A percentile compares a stretch with the other conserved stretches of the same genome.
Evolutionary conservation across 148 eudicot species (phyloP).

Genomic region (Cornus kousa): DNA sequence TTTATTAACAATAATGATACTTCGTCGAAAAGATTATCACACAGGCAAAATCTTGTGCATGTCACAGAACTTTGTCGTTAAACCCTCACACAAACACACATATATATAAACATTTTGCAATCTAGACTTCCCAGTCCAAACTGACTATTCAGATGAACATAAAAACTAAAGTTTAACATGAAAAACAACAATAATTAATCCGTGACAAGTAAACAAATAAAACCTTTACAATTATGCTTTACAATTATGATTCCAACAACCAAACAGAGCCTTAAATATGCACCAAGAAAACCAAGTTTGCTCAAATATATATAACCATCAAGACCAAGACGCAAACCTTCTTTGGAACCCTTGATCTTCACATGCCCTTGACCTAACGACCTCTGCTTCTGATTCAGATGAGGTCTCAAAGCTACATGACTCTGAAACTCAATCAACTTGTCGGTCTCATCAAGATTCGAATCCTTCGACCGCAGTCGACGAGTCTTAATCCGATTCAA

Average conservation of each 20-base stretch:
- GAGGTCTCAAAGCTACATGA: conserved; percentile 21
- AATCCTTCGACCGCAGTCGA: conserved; percentile 19
- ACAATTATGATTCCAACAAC: background rate
- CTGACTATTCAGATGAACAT: background rate
- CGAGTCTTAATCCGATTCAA: conserved; percentile 66
- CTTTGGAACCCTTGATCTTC: conserved; percentile 23
- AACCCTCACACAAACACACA: background rate
- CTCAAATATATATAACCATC: background rate
- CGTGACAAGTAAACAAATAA: background rate
- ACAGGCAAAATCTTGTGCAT: background rate
- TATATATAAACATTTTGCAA: background rate
- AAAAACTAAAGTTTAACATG: background rate
- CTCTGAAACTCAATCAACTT: conserved; percentile 17
- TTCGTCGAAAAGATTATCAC: background rate
- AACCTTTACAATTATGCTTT: background rate
- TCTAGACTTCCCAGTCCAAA: background rate
- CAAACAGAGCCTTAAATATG: background rate
- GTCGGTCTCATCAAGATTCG: conserved; percentile 19
- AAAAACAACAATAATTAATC: background rate
- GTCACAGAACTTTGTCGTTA: background rate
- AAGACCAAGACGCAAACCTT: conserved; percentile 15
- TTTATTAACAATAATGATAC: background rate
- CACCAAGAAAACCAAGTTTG: background rate
- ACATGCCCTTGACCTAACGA: conserved; percentile 17
- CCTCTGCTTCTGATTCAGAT: conserved; percentile 30